Evolutionary conservation across 768 basidiomycete genomes (phyloP).

Genomic region (Saitozyma podzolica): DNA sequence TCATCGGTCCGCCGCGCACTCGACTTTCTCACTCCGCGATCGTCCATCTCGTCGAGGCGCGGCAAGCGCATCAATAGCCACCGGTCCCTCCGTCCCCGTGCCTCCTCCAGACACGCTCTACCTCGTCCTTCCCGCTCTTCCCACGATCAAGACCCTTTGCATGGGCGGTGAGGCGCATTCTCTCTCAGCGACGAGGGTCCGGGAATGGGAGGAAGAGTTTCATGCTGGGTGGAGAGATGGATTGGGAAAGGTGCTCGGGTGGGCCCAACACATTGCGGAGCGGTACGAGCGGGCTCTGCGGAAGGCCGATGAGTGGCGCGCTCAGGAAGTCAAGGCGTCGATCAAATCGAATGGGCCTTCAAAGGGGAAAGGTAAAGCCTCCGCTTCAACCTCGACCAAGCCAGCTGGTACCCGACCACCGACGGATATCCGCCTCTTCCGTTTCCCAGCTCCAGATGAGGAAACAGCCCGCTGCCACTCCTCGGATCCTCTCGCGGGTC

Average conservation of each 20-base stretch:
- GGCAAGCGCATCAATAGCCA: conserved; percentile 12
- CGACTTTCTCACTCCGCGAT: conserved; percentile 50
- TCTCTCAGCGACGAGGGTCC: conserved; percentile 24
- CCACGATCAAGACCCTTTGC: conserved; percentile 41
- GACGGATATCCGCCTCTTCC: conserved; percentile 40
- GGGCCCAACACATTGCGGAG: conserved; percentile 49
- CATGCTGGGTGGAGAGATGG: conserved; percentile 50
- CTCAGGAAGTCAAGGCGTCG: conserved; percentile 12
- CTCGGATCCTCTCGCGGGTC: conserved; percentile 20
- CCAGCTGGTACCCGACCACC: conserved; percentile 29
- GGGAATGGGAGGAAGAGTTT: conserved; percentile 47
- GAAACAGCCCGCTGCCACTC: conserved; percentile 4
- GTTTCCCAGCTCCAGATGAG: conserved; percentile 44
- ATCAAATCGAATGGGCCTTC: not conserved
- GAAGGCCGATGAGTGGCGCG: conserved; percentile 46
- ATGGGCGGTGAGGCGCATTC: conserved; percentile 49
- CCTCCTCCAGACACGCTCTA: conserved; percentile 40
- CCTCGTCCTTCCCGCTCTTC: conserved; percentile 50
- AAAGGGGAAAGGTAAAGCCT: conserved; percentile 19
- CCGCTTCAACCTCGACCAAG: conserved; percentile 8
- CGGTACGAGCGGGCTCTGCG: conserved; percentile 47
- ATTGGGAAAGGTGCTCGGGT: conserved; percentile 41
- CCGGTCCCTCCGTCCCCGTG: conserved; percentile 21
- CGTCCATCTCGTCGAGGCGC: conserved; percentile 25
- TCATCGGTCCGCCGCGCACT: conserved; percentile 47